Evolutionary conservation across 2,329 filamentous ascomycete species (phyloP).

Genomic region (Cladosporium sp.): DNA sequence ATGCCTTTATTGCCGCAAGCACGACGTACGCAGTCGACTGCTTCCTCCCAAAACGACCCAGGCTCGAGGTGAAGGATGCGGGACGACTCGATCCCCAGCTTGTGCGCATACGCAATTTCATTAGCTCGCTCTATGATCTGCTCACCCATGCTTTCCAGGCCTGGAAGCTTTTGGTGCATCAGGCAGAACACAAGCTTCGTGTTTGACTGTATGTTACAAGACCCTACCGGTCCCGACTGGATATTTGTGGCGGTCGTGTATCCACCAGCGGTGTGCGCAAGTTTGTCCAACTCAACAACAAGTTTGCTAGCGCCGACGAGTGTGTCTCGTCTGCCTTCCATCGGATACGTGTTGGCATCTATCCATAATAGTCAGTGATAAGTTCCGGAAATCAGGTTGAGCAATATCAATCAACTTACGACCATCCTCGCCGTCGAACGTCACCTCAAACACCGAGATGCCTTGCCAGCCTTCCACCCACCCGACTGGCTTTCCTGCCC

Average conservation of each 20-base stretch:
- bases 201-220: slow-evolving; percentile 30
- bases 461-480: slow-evolving; percentile 25
- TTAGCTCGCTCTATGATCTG: slow-evolving; percentile 16
- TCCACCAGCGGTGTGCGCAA: slow-evolving; percentile 19
- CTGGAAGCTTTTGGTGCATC: slow-evolving; percentile 23
- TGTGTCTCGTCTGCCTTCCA: slow-evolving; percentile 25
- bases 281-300: slow-evolving; percentile 22
- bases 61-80: slow-evolving; percentile 16
- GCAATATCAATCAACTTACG: slow-evolving; percentile 8
- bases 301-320: slow-evolving; percentile 24
- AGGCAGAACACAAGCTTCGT: slow-evolving; percentile 26
- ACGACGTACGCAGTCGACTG: slow-evolving; percentile 21
- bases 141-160: slow-evolving; percentile 23
- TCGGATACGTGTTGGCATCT: slow-evolving; percentile 32
- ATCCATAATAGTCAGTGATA: neutral
- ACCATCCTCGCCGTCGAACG: slow-evolving; percentile 30
- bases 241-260: slow-evolving; percentile 28
- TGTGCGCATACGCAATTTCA: neutral
- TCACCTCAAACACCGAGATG: slow-evolving; percentile 26
- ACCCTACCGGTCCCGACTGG: slow-evolving; percentile 18
- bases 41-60: slow-evolving; percentile 17
- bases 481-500: slow-evolving; percentile 20
- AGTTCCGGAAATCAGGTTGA: too few species aligned
- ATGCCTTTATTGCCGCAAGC: slow-evolving; percentile 24
- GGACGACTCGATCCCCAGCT: slow-evolving; percentile 17